Base-by-base conservation (phyloP, 2,329 filamentous ascomycete genomes). In the Coleophoma cylindrospora region DNA sequence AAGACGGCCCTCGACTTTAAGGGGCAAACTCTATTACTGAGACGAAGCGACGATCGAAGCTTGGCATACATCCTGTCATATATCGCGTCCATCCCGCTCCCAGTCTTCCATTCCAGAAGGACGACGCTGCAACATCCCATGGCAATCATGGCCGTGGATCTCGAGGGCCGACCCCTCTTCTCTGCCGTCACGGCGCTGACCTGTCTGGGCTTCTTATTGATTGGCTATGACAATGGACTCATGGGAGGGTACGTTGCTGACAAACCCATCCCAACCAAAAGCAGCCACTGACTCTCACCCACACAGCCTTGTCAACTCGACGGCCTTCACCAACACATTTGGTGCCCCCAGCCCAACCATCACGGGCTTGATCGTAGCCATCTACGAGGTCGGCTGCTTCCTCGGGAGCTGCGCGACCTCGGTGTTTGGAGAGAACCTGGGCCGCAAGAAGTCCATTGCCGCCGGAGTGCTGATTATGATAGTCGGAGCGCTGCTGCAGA, bases 391-490 rank as follows among this genome's bases (percentile, higher is more conserved):
- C 10, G 61, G 58, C 40, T 83, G 80, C 64, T 80, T 80, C 54
- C 48, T 72, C 38, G 75, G 75, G 48, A 70, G 72, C 22, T 54
- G 76, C 12, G 55, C 70, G 38, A 72, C 70, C n/a, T 64, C 73
- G n/a, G 64, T 70, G 53, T 66, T 80, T 37, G 79, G 79, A 8
- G 79, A 65, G 54, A 65, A 72, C 13, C 70, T 83, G 13, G 81
- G 80, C 22, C 72, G 81, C 4, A 74, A 74, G 55, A 72, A 71
- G 34, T 77, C 77, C 17, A 81, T 83, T 52, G 73, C 79, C 34
- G 62, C 74, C n/a, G 80, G 80, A 21, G 74, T 74, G 11, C 53
- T 66, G 2, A 75, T 83, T 56, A 79, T 83, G 73, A 70, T 81
- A 6, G 57, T 82, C 32, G 81, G 81, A 6, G 80, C 80, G 19